These are phyloP conservation scores for Ganoderma boninense DNA, from an alignment of 1,284 basidiomycete species.

Conservation along the genomic window DNA sequence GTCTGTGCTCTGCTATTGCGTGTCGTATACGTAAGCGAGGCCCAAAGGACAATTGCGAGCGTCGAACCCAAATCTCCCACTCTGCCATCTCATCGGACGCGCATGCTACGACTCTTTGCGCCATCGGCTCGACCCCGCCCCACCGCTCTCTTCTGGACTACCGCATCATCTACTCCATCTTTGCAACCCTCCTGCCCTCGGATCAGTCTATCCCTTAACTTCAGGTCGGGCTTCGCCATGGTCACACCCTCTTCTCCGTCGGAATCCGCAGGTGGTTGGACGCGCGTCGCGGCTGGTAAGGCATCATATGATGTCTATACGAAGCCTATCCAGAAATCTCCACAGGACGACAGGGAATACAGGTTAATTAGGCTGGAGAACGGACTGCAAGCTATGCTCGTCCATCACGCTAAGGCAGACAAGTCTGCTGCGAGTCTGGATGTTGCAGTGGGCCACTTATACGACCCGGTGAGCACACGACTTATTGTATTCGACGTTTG, in stretches of 20 bases:
- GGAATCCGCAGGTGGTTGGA: constrained; percentile 34
- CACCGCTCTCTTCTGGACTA: constrained; percentile 13
- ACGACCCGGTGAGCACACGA: constrained; percentile 82
- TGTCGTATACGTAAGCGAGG: constrained; percentile 22
- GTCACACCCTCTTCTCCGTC: constrained; percentile 19
- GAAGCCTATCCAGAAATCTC: constrained; percentile 77
- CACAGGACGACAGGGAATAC: constrained; percentile 82
- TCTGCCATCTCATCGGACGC: constrained; percentile 13
- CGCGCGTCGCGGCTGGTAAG: constrained; percentile 29
- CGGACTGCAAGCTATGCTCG: constrained; percentile 86
- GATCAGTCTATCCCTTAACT: constrained; percentile 8
- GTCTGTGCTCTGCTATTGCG: constrained; percentile 11
- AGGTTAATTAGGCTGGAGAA: constrained; percentile 88
- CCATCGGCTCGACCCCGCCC: constrained; percentile 24
- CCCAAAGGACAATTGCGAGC: constrained; percentile 16
- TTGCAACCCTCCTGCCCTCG: not conserved
- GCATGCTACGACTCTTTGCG: constrained; percentile 30
- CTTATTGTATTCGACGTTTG: not conserved
- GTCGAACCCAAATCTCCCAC: constrained; percentile 13
- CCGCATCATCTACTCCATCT: constrained; percentile 1
- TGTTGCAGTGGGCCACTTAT: constrained; percentile 94
- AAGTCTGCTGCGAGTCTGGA: constrained; percentile 96
- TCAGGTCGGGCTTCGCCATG: constrained; percentile 26
- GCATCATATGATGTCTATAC: constrained; percentile 56
- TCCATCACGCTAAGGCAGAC: constrained; percentile 91